A percentile compares a stretch with the other conserved stretches of the same genome.
Conservation (phyloP, 116 monocot species). For the Posidonia oceanica region DNA sequence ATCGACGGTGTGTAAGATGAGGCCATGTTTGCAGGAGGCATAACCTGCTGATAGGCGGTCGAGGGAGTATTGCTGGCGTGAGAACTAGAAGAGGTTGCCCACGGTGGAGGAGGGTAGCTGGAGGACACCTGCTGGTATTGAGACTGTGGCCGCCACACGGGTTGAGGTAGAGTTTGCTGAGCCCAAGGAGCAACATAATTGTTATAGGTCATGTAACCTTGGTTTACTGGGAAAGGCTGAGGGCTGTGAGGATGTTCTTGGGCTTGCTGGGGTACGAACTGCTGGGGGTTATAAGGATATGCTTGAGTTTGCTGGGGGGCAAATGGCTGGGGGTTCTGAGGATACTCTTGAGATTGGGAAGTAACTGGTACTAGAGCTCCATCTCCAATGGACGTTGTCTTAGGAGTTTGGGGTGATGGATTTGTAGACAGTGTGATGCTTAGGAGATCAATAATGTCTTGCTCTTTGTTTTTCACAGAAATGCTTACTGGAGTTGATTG, state of each 20-base stretch:
- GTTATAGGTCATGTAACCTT: constrained; percentile 25
- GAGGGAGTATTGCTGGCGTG: constrained; percentile 16
- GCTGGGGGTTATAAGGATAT: not conserved
- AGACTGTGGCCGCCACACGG: constrained; percentile 10
- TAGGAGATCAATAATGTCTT: constrained; percentile 75
- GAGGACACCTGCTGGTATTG: constrained; percentile 19
- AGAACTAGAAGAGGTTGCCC: constrained; percentile 20
- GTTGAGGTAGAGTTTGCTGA: constrained; percentile 23
- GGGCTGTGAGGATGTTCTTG: constrained; percentile 2
- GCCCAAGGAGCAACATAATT: constrained; percentile 76
- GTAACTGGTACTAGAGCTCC: too few species aligned
- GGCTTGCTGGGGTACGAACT: not conserved
- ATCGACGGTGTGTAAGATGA: not conserved
- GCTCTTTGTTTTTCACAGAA: constrained; percentile 36
- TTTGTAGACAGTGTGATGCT: constrained; percentile 45
- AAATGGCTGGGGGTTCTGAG: not conserved
- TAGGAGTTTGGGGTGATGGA: constrained; percentile 41
- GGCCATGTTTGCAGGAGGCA: not conserved
- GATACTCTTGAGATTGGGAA: not conserved
- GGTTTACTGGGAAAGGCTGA: constrained; percentile 8
- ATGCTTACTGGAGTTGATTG: constrained; percentile 32
- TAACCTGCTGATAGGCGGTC: not conserved
- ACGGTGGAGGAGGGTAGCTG: constrained; percentile 68
- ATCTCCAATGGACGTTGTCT: constrained; percentile 8
- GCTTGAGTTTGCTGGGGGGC: not conserved